Evolutionary conservation across 2,329 filamentous ascomycete genomes (phyloP).

Genomic region (Sporothrix luriei): DNA sequence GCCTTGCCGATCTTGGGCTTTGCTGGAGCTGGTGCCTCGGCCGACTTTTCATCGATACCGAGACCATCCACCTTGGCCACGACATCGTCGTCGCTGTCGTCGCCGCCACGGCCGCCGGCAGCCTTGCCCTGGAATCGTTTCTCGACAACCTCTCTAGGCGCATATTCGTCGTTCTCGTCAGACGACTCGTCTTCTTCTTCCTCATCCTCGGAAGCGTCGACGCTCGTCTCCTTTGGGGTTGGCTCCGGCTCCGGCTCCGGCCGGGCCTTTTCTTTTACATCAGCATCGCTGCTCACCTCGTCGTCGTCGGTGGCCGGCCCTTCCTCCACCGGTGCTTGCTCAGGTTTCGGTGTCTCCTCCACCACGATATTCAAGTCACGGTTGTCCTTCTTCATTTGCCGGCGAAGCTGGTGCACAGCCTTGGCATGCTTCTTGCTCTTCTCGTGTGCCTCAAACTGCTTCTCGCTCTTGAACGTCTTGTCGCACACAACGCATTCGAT

Average conservation of each 20-base stretch:
- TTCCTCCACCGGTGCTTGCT: conserved; percentile 6
- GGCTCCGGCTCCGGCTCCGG: conserved; percentile 27
- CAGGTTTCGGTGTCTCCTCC: neutral
- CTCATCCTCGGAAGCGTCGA: neutral
- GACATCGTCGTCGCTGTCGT: conserved; percentile 47
- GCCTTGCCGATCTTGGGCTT: conserved; percentile 42
- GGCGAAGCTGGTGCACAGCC: conserved; percentile 74
- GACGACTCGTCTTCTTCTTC: conserved; percentile 35
- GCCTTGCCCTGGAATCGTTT: conserved; percentile 43
- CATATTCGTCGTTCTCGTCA: conserved; percentile 49
- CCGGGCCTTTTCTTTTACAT: conserved; percentile 22
- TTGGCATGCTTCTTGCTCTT: conserved; percentile 96
- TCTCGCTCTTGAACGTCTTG: conserved; percentile 84
- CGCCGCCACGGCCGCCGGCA: neutral
- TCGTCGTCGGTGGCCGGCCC: conserved; percentile 20
- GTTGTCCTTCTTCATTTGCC: conserved; percentile 83
- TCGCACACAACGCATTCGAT: conserved; percentile 78
- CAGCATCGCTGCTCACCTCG: neutral
- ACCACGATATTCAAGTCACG: conserved; percentile 56
- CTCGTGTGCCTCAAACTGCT: conserved; percentile 88
- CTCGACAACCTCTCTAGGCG: conserved; percentile 50
- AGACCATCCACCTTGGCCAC: conserved; percentile 77
- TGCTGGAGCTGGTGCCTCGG: conserved; percentile 57
- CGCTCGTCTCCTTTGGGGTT: neutral
- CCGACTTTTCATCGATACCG: conserved; percentile 58